Evolutionary conservation across 164 flowering plant genomes (phyloP), one percentile per base, ranked within the genome.

Genomic region (Annona cherimola): DNA sequence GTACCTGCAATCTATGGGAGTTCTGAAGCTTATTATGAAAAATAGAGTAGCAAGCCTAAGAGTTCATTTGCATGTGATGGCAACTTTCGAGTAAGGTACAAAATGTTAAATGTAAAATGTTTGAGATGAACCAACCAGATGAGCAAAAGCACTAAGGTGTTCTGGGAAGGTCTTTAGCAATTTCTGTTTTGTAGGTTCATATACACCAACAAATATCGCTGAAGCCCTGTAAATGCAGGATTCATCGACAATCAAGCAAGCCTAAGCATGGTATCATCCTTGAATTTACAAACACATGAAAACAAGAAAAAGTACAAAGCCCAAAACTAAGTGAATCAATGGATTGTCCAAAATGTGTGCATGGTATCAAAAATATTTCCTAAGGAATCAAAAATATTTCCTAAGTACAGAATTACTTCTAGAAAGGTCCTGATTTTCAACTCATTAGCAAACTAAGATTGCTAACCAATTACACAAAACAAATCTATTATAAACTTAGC

Each of bases 151-250:
- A 79, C 88, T 91, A 44, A 89, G 86, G 55, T 88, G 89, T 71
- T 91, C 99, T 67, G 99, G 98, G 50, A 93, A 73, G 26, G 62
- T 77, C 82, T 78, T 82, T 70, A 95, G 70, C 69, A 93, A 70
- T 75, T 93, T 90, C 77, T 91, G 88, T 83, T 93, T 95, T 72
- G 90, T 72, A 69, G 97, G 99, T 81, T 95, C 98, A 81, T 95
- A 93, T 4, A 93, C 93, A 64, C 98, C 99, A 78, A 95, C 81
- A 86, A 93, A 95, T 75, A 95, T 78, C 40, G 99, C 98, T 68
- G 98, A 93, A 66, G 98, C 98, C 83, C 97, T 92, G 84, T 35
- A 70, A 39, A 80, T 46, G 63, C 4, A 67, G 76, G 41, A 69
- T 40, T 39, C 18, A 73, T n/a, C 46, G 20, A 61, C 64, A n/a